A percentile compares a stretch with the other conserved stretches of the same genome.
These are phyloP conservation scores for Vinca minor DNA, from an alignment of 257 asterid species.

Conservation along the genomic window DNA sequence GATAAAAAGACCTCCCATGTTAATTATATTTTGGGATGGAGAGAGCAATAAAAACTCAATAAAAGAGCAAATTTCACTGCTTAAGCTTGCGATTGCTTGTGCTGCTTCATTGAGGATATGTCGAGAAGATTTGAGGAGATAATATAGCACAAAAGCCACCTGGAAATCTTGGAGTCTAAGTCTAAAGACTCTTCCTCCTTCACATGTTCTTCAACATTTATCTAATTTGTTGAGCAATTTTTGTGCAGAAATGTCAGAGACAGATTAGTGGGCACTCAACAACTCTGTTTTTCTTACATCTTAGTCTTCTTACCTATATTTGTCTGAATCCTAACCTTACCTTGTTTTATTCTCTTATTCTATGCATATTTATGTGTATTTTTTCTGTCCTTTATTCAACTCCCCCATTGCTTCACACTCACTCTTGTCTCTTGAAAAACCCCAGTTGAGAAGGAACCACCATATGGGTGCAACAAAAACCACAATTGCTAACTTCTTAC, in stretches of 20 bases:
- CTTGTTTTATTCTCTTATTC: constrained; percentile 14
- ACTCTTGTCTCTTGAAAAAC: constrained; percentile 39
- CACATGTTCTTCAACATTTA: constrained; percentile 15
- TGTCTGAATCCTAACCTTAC: constrained; percentile 24
- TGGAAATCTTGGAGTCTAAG: constrained; percentile 5
- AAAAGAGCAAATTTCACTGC: no score
- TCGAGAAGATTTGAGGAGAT: constrained; percentile 10
- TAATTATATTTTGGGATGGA: no score
- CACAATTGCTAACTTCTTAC: constrained; percentile 12
- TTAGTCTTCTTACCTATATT: constrained; percentile 6
- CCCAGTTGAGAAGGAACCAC: constrained; percentile 28
- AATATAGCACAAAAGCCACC: constrained; percentile 12
- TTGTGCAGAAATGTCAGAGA: constrained; percentile 31
- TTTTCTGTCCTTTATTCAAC: constrained; percentile 16
- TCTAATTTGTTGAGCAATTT: constrained; percentile 13
- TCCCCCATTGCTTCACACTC: constrained; percentile 41
- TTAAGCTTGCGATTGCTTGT: constrained; percentile 2
- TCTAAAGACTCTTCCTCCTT: constrained; percentile 3
- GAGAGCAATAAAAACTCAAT: no score
- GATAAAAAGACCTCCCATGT: no score
- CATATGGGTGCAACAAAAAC: constrained; percentile 2
- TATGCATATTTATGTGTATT: constrained; percentile 25
- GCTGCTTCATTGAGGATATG: background rate
- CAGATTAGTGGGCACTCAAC: constrained; percentile 33
- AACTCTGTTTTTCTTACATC: constrained; percentile 14